Base-by-base conservation (phyloP, 805 yeast species). In the Saturnispora kantuleensis region DNA sequence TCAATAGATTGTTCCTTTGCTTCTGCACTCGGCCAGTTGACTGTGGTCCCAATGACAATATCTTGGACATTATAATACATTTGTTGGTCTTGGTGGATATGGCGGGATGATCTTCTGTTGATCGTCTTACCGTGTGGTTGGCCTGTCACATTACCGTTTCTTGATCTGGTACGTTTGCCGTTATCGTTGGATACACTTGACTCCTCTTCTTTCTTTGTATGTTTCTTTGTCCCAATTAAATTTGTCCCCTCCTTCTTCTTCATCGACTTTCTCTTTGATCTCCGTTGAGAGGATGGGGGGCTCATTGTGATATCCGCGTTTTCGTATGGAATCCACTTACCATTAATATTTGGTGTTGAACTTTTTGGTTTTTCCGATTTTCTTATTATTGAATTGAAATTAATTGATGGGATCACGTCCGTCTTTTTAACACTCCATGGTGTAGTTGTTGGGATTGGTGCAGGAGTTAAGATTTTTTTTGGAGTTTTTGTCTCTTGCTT, bases 261-360 rank as follows among this genome's bases (percentile, higher is more conserved):
- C n/a, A 9, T 16, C 11, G 12, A 9, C 26, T 29, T 34, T 29
- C 39, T 44, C 26, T 39, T 40, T 12, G 40, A 13, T 7, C 43
- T 33, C 21, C 45, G 38, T 36, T 36, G n/a, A 7, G 39, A 18
- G 18, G 29, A 11, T 21, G 26, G 26, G 3, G 26, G 26, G 5
- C 26, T 21, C 6, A 21, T 21, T 21, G 26, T 21, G 26, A 21
- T 21, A 6, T 21, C 26, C 8, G 63, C 57, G 35, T 75, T 84
- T 52, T 76, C 71, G 58, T 74, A 76, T n/a, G 86, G 86, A 34
- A 79, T 73, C 85, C 86, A 80, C 58, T 81, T 83, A 54, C 76
- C 82, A 55, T 74, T 77, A n/a, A 52, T 15, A 11, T 41, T 41
- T 30, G 30, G 10, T 5, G 38, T 4, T 13, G 31, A 31, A 30